A percentile compares a stretch with the other conserved stretches of the same genome.
phyloP scores from a whole-genome alignment of 768 basidiomycete species.

The Albatrellus ellisii region DNA sequence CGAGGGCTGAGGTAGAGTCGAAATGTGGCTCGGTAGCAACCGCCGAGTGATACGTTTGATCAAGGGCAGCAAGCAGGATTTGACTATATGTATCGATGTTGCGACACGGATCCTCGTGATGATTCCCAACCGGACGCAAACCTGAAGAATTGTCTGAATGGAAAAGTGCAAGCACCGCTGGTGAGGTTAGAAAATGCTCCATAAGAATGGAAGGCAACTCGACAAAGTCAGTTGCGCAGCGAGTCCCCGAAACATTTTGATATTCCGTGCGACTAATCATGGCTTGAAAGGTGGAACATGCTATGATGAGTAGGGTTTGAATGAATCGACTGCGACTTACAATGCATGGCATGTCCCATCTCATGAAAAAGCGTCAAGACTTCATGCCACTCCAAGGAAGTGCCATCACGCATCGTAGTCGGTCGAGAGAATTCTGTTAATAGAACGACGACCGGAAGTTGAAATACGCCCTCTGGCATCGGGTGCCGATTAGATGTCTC shows the following conservation, averaged over 20 bases:
- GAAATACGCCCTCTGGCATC: constrained; percentile 57
- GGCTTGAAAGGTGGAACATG: constrained; percentile 33
- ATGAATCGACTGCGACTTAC: constrained; percentile 36
- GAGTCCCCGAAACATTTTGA: constrained; percentile 95
- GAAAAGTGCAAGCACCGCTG: constrained; percentile 72
- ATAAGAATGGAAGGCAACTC: constrained; percentile 96
- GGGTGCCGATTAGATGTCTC: constrained; percentile 48
- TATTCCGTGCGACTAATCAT: constrained; percentile 98
- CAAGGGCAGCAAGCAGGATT: constrained; percentile 78
- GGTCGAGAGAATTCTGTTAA: constrained; percentile 77
- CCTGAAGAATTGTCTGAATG: constrained; percentile 33
- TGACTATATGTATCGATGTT: constrained; percentile 86
- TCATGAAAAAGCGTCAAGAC: constrained; percentile 94
- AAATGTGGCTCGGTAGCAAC: constrained; percentile 40
- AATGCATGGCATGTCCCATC: constrained; percentile 99
- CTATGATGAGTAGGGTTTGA: constrained; percentile 4
- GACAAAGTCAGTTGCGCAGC: constrained; percentile 96
- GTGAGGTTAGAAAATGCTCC: constrained; percentile 92
- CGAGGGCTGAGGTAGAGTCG: constrained; percentile 59
- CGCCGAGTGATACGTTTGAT: constrained; percentile 84
- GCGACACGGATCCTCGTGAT: constrained; percentile 63
- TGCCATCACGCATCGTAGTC: constrained; percentile 39
- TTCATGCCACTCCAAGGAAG: constrained; percentile 82
- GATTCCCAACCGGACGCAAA: constrained; percentile 39
- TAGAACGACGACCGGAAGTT: constrained; percentile 86